Base-by-base conservation (phyloP, 1,139 yeast species). In the Blastobotrys capitulatus region DNA sequence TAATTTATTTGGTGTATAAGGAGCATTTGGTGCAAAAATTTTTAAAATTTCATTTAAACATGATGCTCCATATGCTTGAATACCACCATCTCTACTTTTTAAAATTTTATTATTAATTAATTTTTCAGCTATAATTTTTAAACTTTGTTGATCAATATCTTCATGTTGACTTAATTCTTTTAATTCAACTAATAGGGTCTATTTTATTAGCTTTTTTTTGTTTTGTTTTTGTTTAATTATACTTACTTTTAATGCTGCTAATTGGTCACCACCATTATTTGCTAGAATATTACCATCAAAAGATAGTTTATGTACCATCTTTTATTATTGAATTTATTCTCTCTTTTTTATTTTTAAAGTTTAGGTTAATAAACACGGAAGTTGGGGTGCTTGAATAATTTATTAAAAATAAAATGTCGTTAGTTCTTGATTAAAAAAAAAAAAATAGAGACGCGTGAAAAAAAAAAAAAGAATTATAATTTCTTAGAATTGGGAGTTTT, bases 21-120 rank as follows among this genome's bases (percentile, higher is more conserved):
- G 97, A 5, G 97, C 96, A 65, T 89, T 87, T 0, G 97, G 97
- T 0, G 96, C 97, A 62, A 76, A 83, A 10, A 89, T 67, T 52
- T 96, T 74, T 40, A 90, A 67, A 13, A 90, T 72, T 63, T 89
- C 96, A 2, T 90, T 76, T 10, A 89, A 58, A 54, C 94, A 82
- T 60, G 95, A 84, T 16, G 94, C 82, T 2, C 78, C 77, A 53
- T 75, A 79, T 0, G 90, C 82, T 57, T 82, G 85, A 2, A 89
- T 82, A 2, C 95, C 95, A 2, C 67, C 57, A 60, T 87, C 88
- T 47, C 79, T 71, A 60, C 84, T 84, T 38, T 70, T 73, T 9
- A 86, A 56, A 19, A 87, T 68, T 58, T 82, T 84, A 52, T 75
- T 75, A 57, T 78, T 78, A 6, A 77, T 72, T 42, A 89, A 70